Base-by-base conservation (phyloP, 768 basidiomycete species). In the Lactifluus subvellereus region DNA sequence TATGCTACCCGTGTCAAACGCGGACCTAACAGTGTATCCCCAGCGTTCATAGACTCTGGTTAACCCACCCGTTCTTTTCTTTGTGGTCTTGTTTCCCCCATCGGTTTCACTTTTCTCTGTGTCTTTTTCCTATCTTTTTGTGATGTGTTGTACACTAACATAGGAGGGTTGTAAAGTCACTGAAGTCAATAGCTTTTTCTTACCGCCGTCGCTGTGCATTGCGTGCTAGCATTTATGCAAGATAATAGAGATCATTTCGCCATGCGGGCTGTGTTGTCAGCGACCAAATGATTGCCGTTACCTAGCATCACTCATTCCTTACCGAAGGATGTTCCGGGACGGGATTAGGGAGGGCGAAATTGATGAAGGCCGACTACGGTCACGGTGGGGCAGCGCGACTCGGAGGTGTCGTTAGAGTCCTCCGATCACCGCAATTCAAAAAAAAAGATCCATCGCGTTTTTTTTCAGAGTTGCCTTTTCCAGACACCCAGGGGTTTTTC, bases 91-190 rank as follows among this genome's bases (percentile, higher is more conserved):
- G 13, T 18, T 51, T 52, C 43, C 48, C 32, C n/a, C 40, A 14
- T 57, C 32, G 54, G 57, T 60, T 66, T 43, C 55, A 35, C 32
- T 60, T 40, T 43, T 40, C 57, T 57, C 59, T 52, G 61, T 62
- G 18, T 54, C 50, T 37, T 42, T 55, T 14, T 51, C 49, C 52
- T 47, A 22, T 32, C 35, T 48, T 57, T 55, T 37, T 60, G 64
- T 48, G 59, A 60, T 60, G 48, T 67, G 66, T 67, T 67, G 64
- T 61, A 59, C 40, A 66, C 54, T 66, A 66, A 64, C 56, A 57
- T 51, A 50, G 51, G 61, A 56, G 53, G 57, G 62, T 64, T 64
- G 63, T 64, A 64, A 60, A 55, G 53, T 63, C 33, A 53, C 57
- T 27, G 45, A 57, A 58, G 57, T 63, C 57, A 58, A 38, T 22